phyloP scores from a whole-genome alignment of 495 filamentous ascomycete genomes.

The Lasiosphaeris hirsuta region DNA sequence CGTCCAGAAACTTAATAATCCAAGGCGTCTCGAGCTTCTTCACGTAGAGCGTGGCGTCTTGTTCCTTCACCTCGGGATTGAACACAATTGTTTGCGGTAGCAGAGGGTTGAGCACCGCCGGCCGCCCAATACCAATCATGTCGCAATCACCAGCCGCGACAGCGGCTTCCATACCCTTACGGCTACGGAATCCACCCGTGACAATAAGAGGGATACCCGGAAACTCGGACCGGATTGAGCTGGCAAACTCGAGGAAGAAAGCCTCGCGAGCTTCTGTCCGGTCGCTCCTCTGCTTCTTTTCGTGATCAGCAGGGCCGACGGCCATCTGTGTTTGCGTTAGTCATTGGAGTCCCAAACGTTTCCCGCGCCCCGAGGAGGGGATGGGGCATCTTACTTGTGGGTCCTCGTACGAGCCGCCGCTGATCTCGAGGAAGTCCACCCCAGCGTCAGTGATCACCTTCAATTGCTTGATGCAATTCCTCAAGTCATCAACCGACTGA shows the following conservation, averaged over 20 bases:
- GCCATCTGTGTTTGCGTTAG: constrained; percentile 9
- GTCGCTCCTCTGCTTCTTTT: constrained; percentile 25
- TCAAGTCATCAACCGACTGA: constrained; percentile 39
- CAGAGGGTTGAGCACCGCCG: constrained; percentile 48
- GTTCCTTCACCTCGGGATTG: constrained; percentile 48
- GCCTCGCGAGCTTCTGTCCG: constrained; percentile 53
- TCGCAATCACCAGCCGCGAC: constrained; percentile 53
- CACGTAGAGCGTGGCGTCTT: constrained; percentile 44
- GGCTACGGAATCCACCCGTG: constrained; percentile 53
- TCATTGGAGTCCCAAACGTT: not conserved
- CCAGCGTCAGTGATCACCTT: constrained; percentile 48
- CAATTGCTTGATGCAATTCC: constrained; percentile 52
- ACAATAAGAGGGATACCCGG: constrained; percentile 44
- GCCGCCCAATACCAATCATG: constrained; percentile 55
- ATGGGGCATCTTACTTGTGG: constrained; percentile 30
- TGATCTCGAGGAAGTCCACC: constrained; percentile 62
- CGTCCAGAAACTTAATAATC: constrained; percentile 32
- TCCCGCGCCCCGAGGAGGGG: not conserved
- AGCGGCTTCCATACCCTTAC: constrained; percentile 52
- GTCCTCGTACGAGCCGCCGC: constrained; percentile 57
- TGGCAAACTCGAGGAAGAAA: constrained; percentile 60
- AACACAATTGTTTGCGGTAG: constrained; percentile 50
- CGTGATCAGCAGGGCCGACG: not conserved
- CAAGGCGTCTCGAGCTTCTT: constrained; percentile 36
- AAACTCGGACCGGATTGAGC: constrained; percentile 41